Base-by-base conservation (phyloP, 306 rosid species). In the Hippophae gyantsensis region DNA sequence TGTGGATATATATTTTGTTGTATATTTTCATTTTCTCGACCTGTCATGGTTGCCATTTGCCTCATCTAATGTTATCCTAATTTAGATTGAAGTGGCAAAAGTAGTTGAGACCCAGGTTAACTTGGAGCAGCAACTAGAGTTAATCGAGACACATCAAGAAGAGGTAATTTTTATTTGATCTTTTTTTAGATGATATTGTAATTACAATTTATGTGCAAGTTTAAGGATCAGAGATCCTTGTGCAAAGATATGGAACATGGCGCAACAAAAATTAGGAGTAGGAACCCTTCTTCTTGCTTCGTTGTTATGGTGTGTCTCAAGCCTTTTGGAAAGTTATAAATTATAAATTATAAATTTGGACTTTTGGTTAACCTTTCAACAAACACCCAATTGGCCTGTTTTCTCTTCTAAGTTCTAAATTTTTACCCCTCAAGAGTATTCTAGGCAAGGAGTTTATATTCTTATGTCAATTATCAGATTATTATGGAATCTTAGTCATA, bases 131-230 rank as follows among this genome's bases (percentile, higher is more conserved):
- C 94, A 87, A 60, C 76, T 90, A 72, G 96, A 90, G 86, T 73
- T 90, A 61, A 83, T 85, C 32, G 98, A 90, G 79, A 87, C 98
- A 68, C 94, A 90, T 80, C 98, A 90, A 70, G 86, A 79, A 54
- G 95, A 92, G 98, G 96, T 92, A 87, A 51, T 72, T 74, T 18
- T 60, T 57, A 51, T 41, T 5, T 42, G 10, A 9, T 42, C 48
- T 49, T 48, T 7, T 41, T 3, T 49, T 5, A 41, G n/a, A 50
- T 25, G n/a, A 42, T 8, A 26, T 3, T 42, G 41, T 7, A 13
- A 41, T 55, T 61, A 41, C 51, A 8, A 32, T 42, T 58, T 49
- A 10, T 7, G 9, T 52, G 26, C 10, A n/a, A 32, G 68, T 32
- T 27, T 48, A 52, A 26, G 0, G 14, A 49, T 49, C 0, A 23